A percentile compares a stretch with the other conserved stretches of the same genome.
phyloP scores from a whole-genome alignment of 2,329 filamentous ascomycete species.

The Neophaeococcomyces aloes region DNA sequence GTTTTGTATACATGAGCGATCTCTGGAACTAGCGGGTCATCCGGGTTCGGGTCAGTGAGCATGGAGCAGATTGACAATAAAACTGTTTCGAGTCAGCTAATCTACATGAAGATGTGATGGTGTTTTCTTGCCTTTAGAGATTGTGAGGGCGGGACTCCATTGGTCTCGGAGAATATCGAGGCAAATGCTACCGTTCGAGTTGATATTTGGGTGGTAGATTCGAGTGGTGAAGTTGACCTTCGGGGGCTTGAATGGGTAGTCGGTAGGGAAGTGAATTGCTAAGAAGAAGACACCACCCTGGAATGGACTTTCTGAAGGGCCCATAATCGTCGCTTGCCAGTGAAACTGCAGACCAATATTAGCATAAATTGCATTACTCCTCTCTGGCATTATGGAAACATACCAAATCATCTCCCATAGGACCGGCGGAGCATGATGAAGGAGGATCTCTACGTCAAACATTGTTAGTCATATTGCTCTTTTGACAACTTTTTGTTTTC shows the following conservation, averaged over 20 bases:
- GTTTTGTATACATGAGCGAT: slow-evolving; percentile 99
- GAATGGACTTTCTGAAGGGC: slow-evolving; percentile 97
- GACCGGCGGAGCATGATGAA: slow-evolving; percentile 95
- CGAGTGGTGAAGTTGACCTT: slow-evolving; percentile 99
- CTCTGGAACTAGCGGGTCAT: slow-evolving; percentile 96
- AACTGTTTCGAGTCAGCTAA: slow-evolving; percentile 45
- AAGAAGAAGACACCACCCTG: slow-evolving; percentile 98
- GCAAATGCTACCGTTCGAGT: slow-evolving; percentile 98
- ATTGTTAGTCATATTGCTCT: slow-evolving; percentile 17
- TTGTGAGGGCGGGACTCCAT: slow-evolving; percentile 97
- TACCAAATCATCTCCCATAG: slow-evolving; percentile 96
- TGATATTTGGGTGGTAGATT: slow-evolving; percentile 99
- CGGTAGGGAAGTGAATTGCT: slow-evolving; percentile 96
- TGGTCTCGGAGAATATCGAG: slow-evolving; percentile 97
- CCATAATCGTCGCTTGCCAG: slow-evolving; percentile 99
- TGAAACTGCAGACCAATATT: slow-evolving; percentile 60
- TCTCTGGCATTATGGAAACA: slow-evolving; percentile 26
- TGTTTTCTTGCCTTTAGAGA: slow-evolving; percentile 72
- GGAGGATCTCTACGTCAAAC: slow-evolving; percentile 67
- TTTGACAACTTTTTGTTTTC: neutral
- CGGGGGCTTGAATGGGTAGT: slow-evolving; percentile 99
- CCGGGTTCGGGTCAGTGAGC: slow-evolving; percentile 98
- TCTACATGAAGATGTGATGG: slow-evolving; percentile 9
- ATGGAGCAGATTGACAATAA: slow-evolving; percentile 98
- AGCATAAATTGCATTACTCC: slow-evolving; percentile 13